Base-by-base conservation (phyloP, 805 yeast genomes). In the Zygosaccharomyces rouxii region DNA sequence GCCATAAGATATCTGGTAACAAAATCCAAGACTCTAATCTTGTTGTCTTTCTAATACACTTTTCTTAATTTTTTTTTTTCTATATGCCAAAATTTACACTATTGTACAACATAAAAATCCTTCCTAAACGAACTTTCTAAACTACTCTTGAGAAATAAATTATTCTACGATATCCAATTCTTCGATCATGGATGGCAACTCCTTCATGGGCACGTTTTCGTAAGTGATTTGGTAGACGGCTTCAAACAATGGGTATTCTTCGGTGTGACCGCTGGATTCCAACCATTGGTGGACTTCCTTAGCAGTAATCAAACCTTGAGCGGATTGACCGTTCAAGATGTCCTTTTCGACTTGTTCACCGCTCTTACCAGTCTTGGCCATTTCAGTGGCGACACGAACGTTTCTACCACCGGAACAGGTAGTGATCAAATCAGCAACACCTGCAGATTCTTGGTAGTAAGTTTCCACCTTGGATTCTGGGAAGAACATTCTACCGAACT, bases 391-490 rank as follows among this genome's bases (percentile, higher is more conserved):
- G 52, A 94, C 96, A 67, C 85, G 80, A 59, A 87, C 96, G 73
- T 94, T 94, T 75, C 99, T 82, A 65, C 99, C 99, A 64, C 97
- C 97, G 16, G 95, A 80, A 73, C 99, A 94, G 14, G 99, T 89
- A 47, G 99, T 94, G 70, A 94, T 94, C 64, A 94, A 78, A 69
- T 94, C 99, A 33, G 99, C 99, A 49, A 94, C 98, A 72, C 99
- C 99, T 19, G 97, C 96, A 55, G 89, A 79, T 72, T 94, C 98
- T 67, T 84, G 84, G 55, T 95, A 87, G 71, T 90, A 90, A 23
- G 99, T 94, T 50, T 81, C 75, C 26, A 86, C 78, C 52, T 79
- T 71, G 57, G 86, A 81, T 52, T 77, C 80, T 35, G 84, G 90
- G 82, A 81, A 94, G 72, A 87, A 90, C 59, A 75, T 76, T 62